These are phyloP conservation scores for Fusarium tupiense DNA, from an alignment of 2,329 filamentous ascomycete genomes.

Conservation along the genomic window DNA sequence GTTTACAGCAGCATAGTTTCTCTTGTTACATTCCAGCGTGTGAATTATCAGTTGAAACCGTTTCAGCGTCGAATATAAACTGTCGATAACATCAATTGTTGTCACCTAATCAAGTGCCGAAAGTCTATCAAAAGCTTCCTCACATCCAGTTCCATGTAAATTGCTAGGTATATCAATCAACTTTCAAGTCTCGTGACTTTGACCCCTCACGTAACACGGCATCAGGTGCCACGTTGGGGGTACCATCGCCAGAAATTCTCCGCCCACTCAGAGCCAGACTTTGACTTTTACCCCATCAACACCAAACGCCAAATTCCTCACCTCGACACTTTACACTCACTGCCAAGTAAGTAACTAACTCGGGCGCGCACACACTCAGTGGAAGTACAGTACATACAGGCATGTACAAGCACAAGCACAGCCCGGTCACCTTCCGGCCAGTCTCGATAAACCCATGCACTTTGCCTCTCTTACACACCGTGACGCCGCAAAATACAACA, in stretches of 20 bases:
- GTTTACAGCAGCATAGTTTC: background rate
- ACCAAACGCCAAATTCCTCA: constrained; percentile 4
- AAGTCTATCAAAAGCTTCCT: background rate
- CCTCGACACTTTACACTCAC: constrained; percentile 8
- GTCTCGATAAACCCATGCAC: constrained; percentile 16
- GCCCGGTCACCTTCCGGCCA: constrained; percentile 13
- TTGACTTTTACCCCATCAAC: constrained; percentile 15
- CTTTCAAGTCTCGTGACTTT: constrained; percentile 2
- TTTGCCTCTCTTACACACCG: constrained; percentile 20
- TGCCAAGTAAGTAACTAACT: constrained; percentile 7
- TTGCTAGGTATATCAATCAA: background rate
- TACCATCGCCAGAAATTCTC: constrained; percentile 12
- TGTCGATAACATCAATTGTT: background rate
- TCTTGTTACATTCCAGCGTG: background rate
- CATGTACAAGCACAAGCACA: background rate
- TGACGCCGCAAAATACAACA: background rate
- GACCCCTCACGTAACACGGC: background rate
- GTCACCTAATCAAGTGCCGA: background rate
- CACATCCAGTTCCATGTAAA: background rate
- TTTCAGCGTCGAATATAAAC: background rate
- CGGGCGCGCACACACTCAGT: background rate
- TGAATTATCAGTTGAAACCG: background rate
- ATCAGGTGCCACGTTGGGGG: constrained; percentile 39
- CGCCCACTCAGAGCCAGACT: constrained; percentile 9
- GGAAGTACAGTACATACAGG: background rate